A percentile compares a stretch with the other conserved stretches of the same genome.
Evolutionary conservation across 768 basidiomycete genomes (phyloP).

Genomic region (Rickenella mellea): DNA sequence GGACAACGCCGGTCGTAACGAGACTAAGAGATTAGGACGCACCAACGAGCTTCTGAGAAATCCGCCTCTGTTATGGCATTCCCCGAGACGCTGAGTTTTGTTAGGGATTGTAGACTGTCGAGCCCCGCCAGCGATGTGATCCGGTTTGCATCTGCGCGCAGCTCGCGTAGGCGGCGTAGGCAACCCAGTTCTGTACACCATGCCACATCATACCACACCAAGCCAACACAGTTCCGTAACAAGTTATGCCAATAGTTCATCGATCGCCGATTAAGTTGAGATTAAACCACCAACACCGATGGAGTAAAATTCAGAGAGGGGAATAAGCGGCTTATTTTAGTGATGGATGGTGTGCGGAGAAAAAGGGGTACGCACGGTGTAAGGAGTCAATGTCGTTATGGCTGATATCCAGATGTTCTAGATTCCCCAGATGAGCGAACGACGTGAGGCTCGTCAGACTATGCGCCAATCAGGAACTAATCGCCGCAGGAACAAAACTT

Average conservation of each 20-base stretch:
- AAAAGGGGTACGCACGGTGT: slow-evolving; percentile 48
- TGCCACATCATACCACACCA: no score
- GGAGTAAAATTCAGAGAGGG: no score
- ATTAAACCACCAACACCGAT: no score
- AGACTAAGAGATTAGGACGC: no score
- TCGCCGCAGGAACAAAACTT: slow-evolving; percentile 7
- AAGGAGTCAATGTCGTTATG: slow-evolving; percentile 84
- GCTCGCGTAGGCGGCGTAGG: slow-evolving; percentile 77
- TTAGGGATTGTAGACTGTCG: slow-evolving; percentile 67
- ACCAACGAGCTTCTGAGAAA: slow-evolving; percentile 61
- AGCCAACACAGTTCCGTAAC: no score
- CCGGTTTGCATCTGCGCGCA: slow-evolving; percentile 82
- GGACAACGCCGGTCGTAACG: no score
- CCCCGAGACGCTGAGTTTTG: slow-evolving; percentile 73
- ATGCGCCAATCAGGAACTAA: slow-evolving; percentile 8
- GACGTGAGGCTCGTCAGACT: slow-evolving; percentile 84
- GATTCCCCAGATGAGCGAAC: slow-evolving; percentile 74
- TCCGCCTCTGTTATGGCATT: slow-evolving; percentile 62
- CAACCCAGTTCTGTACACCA: slow-evolving; percentile 62
- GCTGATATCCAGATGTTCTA: slow-evolving; percentile 88
- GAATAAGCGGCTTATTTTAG: no score
- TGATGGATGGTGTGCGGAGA: background rate
- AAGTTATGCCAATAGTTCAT: no score
- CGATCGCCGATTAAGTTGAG: no score
- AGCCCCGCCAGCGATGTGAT: slow-evolving; percentile 70